Evolutionary conservation across 495 filamentous ascomycete species (phyloP).

Genomic region (Neurospora sp.): DNA sequence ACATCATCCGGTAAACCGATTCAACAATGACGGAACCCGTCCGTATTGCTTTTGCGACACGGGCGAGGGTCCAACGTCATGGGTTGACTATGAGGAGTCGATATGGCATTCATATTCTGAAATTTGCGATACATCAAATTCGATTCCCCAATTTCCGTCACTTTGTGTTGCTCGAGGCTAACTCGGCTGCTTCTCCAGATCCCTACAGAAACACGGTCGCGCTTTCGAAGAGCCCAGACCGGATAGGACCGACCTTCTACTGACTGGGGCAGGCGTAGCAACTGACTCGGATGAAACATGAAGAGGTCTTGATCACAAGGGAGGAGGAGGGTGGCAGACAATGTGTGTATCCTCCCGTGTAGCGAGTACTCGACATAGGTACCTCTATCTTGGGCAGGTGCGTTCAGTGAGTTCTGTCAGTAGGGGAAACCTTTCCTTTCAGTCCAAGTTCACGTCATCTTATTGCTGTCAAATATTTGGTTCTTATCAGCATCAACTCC

Average conservation of each 20-base stretch:
- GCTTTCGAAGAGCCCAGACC: not conserved
- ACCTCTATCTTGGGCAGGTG: not conserved
- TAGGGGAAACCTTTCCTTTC: not conserved
- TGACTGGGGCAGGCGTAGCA: not conserved
- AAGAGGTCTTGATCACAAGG: not conserved
- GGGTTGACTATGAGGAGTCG: conserved; percentile 22
- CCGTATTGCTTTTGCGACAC: not conserved
- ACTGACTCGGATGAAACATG: not conserved
- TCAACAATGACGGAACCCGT: conserved; percentile 17
- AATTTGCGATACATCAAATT: not conserved
- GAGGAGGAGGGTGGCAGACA: not conserved
- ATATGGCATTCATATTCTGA: not conserved
- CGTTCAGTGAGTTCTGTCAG: not conserved
- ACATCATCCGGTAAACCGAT: conserved; percentile 27
- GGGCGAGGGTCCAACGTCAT: conserved; percentile 7
- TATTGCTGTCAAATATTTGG: too few relatives aligned
- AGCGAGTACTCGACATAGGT: not conserved
- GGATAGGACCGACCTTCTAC: not conserved
- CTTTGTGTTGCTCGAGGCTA: not conserved
- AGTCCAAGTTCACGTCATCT: too few relatives aligned
- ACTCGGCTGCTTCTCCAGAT: not conserved
- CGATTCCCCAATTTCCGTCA: not conserved
- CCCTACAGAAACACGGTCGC: not conserved
- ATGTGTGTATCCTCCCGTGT: not conserved
- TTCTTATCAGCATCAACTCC: too few relatives aligned